phyloP scores from a whole-genome alignment of 2,329 filamentous ascomycete species.

The Leptosphaerulina australis region DNA sequence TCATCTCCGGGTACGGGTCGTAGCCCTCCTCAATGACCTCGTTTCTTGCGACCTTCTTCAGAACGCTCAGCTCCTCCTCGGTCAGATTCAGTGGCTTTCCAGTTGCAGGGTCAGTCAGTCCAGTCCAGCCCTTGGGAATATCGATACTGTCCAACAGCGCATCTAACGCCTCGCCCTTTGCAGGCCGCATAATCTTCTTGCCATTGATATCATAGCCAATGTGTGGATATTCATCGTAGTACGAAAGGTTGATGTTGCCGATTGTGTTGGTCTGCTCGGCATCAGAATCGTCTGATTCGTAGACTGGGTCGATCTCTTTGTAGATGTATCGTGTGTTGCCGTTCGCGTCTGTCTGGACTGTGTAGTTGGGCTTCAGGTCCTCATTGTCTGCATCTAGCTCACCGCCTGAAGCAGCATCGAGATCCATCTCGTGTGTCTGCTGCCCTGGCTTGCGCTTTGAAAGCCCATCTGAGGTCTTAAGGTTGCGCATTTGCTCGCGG shows the following conservation, averaged over 20 bases:
- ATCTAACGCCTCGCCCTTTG: constrained; percentile 90
- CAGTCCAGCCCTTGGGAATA: constrained; percentile 95
- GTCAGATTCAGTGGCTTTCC: constrained; percentile 90
- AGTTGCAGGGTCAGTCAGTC: constrained; percentile 89
- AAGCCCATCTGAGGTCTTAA: constrained; percentile 46
- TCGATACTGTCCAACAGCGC: constrained; percentile 95
- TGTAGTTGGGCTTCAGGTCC: constrained; percentile 58
- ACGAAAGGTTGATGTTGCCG: constrained; percentile 89
- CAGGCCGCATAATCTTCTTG: constrained; percentile 95
- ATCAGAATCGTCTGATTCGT: constrained; percentile 95
- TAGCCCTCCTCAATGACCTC: constrained; percentile 87
- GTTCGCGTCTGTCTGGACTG: constrained; percentile 79
- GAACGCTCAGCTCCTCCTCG: constrained; percentile 84
- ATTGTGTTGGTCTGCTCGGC: constrained; percentile 86
- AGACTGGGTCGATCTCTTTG: constrained; percentile 89
- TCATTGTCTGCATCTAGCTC: constrained; percentile 40
- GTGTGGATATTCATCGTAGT: constrained; percentile 97
- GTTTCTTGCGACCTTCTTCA: constrained; percentile 87
- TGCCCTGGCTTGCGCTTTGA: constrained; percentile 24
- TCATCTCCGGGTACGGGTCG: constrained; percentile 88
- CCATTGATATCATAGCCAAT: constrained; percentile 99
- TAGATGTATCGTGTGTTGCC: constrained; percentile 91
- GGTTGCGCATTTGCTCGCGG: constrained; percentile 52
- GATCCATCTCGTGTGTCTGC: constrained; percentile 25
- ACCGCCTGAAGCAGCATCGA: constrained; percentile 27